Conservation (phyloP, 495 filamentous ascomycete species). For the Penicillium arizonense region DNA sequence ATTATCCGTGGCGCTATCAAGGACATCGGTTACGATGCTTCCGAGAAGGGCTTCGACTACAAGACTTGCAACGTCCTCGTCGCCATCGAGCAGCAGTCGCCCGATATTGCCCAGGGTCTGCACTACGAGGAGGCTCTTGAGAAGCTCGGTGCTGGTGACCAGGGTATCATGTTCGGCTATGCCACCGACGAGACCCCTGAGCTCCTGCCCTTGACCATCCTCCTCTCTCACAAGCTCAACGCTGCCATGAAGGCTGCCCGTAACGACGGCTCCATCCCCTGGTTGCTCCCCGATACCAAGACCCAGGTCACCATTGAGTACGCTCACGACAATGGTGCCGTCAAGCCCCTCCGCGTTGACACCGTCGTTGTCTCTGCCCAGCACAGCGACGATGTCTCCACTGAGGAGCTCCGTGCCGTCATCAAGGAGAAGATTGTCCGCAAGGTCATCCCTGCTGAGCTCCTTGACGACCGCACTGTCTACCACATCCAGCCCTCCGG, state of each 20-base stretch:
- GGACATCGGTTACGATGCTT: constrained; percentile 97
- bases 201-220: constrained; percentile 88
- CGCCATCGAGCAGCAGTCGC: constrained; percentile 98
- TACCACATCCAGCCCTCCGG: constrained; percentile 99
- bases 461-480: constrained; percentile 86
- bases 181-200: constrained; percentile 99
- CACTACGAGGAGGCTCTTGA: constrained; percentile 95
- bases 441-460: constrained; percentile 86
- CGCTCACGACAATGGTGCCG: constrained; percentile 90
- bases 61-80: constrained; percentile 99
- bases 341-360: constrained; percentile 89
- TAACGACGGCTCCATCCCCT: constrained; percentile 81
- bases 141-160: constrained; percentile 97
- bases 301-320: constrained; percentile 99
- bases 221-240: constrained; percentile 95
- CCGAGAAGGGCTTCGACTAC: constrained; percentile 98
- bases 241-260: constrained; percentile 85
- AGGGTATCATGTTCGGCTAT: constrained; percentile 99
- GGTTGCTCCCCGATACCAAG: constrained; percentile 98
- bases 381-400: constrained; percentile 85
- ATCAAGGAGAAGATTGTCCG: constrained; percentile 97
- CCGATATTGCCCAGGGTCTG: constrained; percentile 97
- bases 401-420: constrained; percentile 89
- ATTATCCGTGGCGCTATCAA: constrained; percentile 93
- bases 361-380: constrained; percentile 96